Evolutionary conservation across 495 filamentous ascomycete genomes (phyloP), one percentile per base, ranked within the genome.

Genomic region (Emericellopsis terricola): DNA sequence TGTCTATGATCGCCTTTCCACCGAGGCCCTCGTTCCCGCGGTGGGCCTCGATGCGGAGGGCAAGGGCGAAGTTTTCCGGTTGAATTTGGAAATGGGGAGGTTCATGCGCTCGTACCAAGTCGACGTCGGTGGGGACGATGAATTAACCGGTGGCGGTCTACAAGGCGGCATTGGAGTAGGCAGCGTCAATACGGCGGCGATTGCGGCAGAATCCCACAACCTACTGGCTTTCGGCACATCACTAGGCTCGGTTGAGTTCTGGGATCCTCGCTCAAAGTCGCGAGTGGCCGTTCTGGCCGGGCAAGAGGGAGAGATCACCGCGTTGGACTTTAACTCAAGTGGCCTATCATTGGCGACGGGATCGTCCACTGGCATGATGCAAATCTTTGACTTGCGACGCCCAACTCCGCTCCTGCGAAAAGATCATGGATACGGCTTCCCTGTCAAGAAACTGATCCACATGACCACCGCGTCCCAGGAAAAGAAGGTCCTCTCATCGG

Each of bases 391-490:
- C 57, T 65, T 99, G 21, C 78, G 91, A 43, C 83, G 81, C 8
- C 82, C 89, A 0, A 65, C 76, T 0, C 86, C 91, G 9, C 59
- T 91, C 2, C 60, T 94, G 21, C 76, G 73, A 45, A 94, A 91
- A 50, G 91, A 96, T 41, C 91, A 96, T 61, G 89, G 91, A 31
- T 94, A 93, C 53, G 86, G 87, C 8, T 92, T 83, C 50, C 79
- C 91, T 9, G 80, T 94, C 32, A 82, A 94, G 46, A 87, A 77
- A 7, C 57, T 99, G 24, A 79, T 78, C 24, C 93, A 91, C 60
- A 66, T 99, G 21, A 76, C 70, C 28, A 76, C 80, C 1, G 73
- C 78, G 8, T 73, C 77, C 1, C 70, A 74, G 34, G 81, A 86
- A 35, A 78, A 83, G 19, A 94, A 94, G 54, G 73, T 99, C 31